A percentile compares a stretch with the other conserved stretches of the same genome.
Conservation (phyloP, 441 rosid genomes). For the Corymbia calophylla region DNA sequence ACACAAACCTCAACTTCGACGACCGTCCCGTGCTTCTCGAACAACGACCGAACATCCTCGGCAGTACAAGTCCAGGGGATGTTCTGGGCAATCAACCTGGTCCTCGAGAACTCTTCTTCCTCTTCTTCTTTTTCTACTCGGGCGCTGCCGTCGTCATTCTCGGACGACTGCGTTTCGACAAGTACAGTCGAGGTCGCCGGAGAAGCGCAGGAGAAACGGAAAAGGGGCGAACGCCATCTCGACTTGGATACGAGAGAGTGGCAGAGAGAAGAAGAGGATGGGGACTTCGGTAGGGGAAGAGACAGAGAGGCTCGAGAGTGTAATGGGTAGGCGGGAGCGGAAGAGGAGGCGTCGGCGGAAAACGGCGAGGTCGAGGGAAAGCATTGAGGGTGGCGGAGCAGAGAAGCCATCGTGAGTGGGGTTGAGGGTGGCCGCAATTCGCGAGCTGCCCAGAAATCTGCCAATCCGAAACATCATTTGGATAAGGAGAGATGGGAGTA, state of each 20-base stretch:
- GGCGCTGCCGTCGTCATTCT: conserved; percentile 3
- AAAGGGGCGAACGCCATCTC: neutral
- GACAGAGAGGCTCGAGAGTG: neutral
- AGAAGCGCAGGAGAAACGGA: conserved; percentile 8
- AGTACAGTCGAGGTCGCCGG: conserved; percentile 16
- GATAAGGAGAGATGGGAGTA: neutral
- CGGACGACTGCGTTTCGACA: conserved; percentile 11
- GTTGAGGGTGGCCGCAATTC: neutral
- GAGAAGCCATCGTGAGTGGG: conserved; percentile 26
- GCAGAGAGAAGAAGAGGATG: neutral
- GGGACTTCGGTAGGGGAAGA: neutral
- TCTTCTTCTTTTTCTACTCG: neutral
- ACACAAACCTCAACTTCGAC: conserved; percentile 62
- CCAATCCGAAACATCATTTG: neutral
- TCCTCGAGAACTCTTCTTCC: conserved; percentile 39
- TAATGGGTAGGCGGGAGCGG: neutral
- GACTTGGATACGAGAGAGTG: neutral
- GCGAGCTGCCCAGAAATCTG: neutral
- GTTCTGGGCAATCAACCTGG: conserved; percentile 61
- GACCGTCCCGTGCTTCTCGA: conserved; percentile 61
- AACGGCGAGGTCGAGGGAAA: conserved; percentile 11
- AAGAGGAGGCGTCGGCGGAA: neutral
- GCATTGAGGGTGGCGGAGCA: conserved; percentile 31
- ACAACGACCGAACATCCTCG: conserved; percentile 74
- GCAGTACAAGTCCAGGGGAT: conserved; percentile 67